Evolutionary conservation across 345 rosid species (phyloP), one percentile per base, ranked within the genome.

Genomic region (Brassica cretica): DNA sequence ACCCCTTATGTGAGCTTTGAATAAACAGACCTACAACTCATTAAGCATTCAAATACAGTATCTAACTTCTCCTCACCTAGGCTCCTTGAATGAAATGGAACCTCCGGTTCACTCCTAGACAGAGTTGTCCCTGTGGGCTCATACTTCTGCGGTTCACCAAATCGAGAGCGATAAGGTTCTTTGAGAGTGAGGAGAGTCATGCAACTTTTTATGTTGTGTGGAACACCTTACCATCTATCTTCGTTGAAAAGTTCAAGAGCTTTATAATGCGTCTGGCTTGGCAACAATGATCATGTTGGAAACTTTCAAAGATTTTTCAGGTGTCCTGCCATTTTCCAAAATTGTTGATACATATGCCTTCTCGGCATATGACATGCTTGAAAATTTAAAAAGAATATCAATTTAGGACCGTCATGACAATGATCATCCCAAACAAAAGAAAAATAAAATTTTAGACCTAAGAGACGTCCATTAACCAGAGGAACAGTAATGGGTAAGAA

Each of bases 71-170:
- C 12, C 46, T 39, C 11, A 39, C 46, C 11, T 39, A 9, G 46
- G 46, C 11, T 39, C 46, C 12, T 39, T 39, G 46, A 39, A 9
- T 39, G 46, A 8, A 8, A 39, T 1, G 97, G 98, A 46, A 90
- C 81, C 4, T 93, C 97, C 8, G 89, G 83, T 72, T 95, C 97
- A 64, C 82, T 74, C 79, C 85, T 87, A 30, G 67, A 46, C 41
- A 97, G 98, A 8, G 99, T 93, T 58, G 87, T 75, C 12, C 97
- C 98, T 30, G 88, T 89, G 21, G 91, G 87, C 76, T 87, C 93
- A 44, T 93, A 95, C 68, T 91, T 96, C 97, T 95, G 83, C 66
- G 64, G 15, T 60, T 30, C 24, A 58, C 32, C 64, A 53, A 70
- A 66, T 27, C 25, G 2, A 66, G 15, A 58, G 63, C 15, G 8